Base-by-base conservation (phyloP, 345 rosid genomes). In the Eucalyptus pumila region DNA sequence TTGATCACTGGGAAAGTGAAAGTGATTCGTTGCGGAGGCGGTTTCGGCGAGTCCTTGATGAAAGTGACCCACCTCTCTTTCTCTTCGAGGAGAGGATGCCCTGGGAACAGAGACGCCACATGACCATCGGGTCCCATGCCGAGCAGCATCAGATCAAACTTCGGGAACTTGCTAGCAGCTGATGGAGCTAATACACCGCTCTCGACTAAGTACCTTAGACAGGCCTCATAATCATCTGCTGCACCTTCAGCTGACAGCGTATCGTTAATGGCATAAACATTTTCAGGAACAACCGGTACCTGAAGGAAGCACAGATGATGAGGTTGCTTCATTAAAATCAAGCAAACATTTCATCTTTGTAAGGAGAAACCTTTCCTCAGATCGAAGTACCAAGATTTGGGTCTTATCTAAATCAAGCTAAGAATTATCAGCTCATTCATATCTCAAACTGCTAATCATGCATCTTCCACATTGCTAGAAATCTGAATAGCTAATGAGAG, bases 51-150 rank as follows among this genome's bases (percentile, higher is more conserved):
- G 93, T 96, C 96, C 67, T 93, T 91, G 88, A 97, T 93, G 92
- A 87, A 94, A 87, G 96, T 90, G 47, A 96, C 96, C 99, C 99
- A 97, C 89, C 93, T 96, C 93, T 94, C 86, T 4, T 87, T 94
- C 94, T 97, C 98, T 13, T 92, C 88, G 52, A 95, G 87, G 47
- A 96, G 96, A 44, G 91, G 92, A 76, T 97, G 98, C 58, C 97
- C 96, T 0, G 98, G 99, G 90, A 96, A 96, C 10, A 96, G 90
- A 2, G 99, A 97, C 9, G 99, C 99, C 16, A 97, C 93, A 2
- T 97, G 99, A 17, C 99, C 99, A 90, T 97, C 99, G 8, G 99
- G 97, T 2, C 99, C 99, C 97, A 96, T 94, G 47, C 99, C 99
- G 2, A 97, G 92, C 90, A 96, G 97, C 94, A 94, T 92, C 87